phyloP scores from a whole-genome alignment of 2,329 filamentous ascomycete genomes.

The Paraconiothyrium brasiliense region DNA sequence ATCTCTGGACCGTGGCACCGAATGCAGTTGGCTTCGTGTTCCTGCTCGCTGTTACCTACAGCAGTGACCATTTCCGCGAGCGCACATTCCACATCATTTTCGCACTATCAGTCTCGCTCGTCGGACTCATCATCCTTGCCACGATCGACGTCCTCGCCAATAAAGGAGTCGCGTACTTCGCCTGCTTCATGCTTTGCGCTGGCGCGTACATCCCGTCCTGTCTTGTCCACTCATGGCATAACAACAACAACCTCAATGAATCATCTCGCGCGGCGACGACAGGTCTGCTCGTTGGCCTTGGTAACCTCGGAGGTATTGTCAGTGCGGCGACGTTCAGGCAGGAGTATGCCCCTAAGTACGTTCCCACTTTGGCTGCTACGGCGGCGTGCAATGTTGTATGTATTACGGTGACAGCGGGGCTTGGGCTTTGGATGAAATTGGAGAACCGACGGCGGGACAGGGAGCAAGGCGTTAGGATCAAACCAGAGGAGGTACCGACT shows the following conservation, averaged over 20 bases:
- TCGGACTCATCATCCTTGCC: slow-evolving; percentile 57
- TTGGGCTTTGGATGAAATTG: slow-evolving; percentile 58
- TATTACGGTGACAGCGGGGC: slow-evolving; percentile 50
- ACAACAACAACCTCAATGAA: slow-evolving; percentile 64
- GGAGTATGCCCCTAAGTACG: slow-evolving; percentile 60
- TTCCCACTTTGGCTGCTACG: slow-evolving; percentile 58
- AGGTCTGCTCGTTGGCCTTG: slow-evolving; percentile 58
- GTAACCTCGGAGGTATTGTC: slow-evolving; percentile 61
- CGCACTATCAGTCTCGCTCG: slow-evolving; percentile 51
- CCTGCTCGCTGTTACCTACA: slow-evolving; percentile 56
- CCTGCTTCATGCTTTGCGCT: slow-evolving; percentile 58
- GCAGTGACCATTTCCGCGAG: slow-evolving; percentile 57
- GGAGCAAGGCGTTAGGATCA: slow-evolving; percentile 47
- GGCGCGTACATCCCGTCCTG: slow-evolving; percentile 59
- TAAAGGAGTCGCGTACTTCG: slow-evolving; percentile 60
- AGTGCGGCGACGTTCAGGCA: slow-evolving; percentile 57
- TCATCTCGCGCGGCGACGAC: slow-evolving; percentile 60
- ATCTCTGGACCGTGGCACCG: slow-evolving; percentile 60
- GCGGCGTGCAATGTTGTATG: slow-evolving; percentile 54
- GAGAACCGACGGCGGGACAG: slow-evolving; percentile 55
- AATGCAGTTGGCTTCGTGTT: slow-evolving; percentile 60
- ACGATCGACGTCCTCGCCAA: slow-evolving; percentile 54
- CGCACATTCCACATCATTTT: slow-evolving; percentile 58
- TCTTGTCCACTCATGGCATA: slow-evolving; percentile 62
- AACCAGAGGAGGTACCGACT: slow-evolving; percentile 53